A percentile compares a stretch with the other conserved stretches of the same genome.
Conservation (phyloP, 2,329 filamentous ascomycete species). For the Acrocalymma vagum region DNA sequence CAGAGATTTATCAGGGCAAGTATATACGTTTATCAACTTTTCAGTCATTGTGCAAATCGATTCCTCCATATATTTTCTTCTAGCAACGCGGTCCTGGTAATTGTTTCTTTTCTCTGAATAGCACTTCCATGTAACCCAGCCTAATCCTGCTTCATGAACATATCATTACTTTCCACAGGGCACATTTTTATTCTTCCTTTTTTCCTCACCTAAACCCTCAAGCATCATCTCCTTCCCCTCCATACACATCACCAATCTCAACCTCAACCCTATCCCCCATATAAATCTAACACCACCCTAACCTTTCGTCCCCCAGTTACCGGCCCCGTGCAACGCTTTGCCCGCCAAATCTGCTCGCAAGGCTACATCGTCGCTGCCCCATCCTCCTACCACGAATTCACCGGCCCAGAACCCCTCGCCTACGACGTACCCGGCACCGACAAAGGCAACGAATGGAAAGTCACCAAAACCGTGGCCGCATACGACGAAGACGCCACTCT, state of each 20-base stretch:
- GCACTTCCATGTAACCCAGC: no score
- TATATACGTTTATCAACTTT: neutral
- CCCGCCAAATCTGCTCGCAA: constrained; percentile 88
- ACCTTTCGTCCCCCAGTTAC: constrained; percentile 65
- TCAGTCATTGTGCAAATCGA: neutral
- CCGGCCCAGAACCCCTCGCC: constrained; percentile 79
- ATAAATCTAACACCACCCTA: constrained; percentile 4
- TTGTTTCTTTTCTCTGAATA: no score
- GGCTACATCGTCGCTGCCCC: constrained; percentile 94
- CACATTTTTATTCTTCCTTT: neutral
- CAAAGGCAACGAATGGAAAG: constrained; percentile 85
- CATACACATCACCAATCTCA: neutral
- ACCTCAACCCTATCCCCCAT: constrained; percentile 4
- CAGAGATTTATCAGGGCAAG: constrained; percentile 93
- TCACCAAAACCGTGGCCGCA: constrained; percentile 82
- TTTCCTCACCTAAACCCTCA: neutral
- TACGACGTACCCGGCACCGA: constrained; percentile 92
- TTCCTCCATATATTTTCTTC: no score
- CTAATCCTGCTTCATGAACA: no score
- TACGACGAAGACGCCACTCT: constrained; percentile 73
- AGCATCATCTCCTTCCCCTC: neutral
- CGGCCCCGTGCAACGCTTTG: constrained; percentile 87
- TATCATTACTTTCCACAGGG: neutral
- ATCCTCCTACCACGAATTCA: constrained; percentile 93
- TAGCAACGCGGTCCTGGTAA: no score